phyloP scores from a whole-genome alignment of 352 stramenopile genomes.

The Phytophthora sansomeana region DNA sequence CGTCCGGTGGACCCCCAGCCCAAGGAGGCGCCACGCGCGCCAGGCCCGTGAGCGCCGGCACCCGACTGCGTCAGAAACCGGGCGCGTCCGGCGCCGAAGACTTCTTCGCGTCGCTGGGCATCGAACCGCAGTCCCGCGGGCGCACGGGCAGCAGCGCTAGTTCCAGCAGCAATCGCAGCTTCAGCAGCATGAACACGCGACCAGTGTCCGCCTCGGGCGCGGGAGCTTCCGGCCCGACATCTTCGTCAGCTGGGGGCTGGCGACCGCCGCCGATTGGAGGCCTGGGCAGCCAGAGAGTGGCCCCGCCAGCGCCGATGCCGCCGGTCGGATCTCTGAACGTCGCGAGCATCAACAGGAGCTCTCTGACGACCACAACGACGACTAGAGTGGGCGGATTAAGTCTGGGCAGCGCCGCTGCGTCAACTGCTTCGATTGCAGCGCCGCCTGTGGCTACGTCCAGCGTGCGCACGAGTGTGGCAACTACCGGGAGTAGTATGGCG shows the following conservation, averaged over 20 bases:
- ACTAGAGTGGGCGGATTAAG: constrained; percentile 2
- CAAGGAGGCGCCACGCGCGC: constrained; percentile 25
- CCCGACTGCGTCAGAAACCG: constrained; percentile 69
- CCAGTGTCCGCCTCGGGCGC: constrained; percentile 22
- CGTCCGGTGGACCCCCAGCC: not conserved
- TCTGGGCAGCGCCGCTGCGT: not conserved
- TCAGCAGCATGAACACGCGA: constrained; percentile 38
- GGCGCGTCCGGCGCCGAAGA: constrained; percentile 39
- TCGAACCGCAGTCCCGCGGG: constrained; percentile 36
- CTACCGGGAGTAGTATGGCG: constrained; percentile 4
- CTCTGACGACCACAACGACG: constrained; percentile 8
- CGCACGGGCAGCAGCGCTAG: constrained; percentile 34
- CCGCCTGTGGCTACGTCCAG: not conserved
- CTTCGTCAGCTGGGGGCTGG: constrained; percentile 28
- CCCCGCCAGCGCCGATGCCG: constrained; percentile 1
- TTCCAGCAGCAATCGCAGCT: constrained; percentile 45
- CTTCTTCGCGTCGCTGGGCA: constrained; percentile 65
- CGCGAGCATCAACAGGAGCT: constrained; percentile 17
- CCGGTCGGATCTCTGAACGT: constrained; percentile 23
- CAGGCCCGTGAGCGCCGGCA: constrained; percentile 63
- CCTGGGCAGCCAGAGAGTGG: constrained; percentile 20
- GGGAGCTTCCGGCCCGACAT: constrained; percentile 6
- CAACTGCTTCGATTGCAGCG: not conserved
- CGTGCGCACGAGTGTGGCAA: constrained; percentile 3
- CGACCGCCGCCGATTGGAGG: constrained; percentile 35